These are phyloP conservation scores for Metarhizium robertsii DNA, from an alignment of 2,329 filamentous ascomycete genomes.

Conservation along the genomic window DNA sequence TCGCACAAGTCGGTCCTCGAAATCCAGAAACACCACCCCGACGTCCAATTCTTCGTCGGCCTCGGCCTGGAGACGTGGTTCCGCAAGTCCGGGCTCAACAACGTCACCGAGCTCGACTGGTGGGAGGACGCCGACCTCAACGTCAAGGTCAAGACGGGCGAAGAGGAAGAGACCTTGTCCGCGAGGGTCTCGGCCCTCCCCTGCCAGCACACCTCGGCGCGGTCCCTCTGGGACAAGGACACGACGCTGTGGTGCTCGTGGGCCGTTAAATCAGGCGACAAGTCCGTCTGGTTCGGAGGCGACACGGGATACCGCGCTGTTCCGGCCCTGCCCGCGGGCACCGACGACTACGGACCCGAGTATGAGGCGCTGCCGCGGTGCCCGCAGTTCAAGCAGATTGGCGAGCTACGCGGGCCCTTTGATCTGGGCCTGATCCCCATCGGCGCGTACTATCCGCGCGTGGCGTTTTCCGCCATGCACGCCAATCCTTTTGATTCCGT, in stretches of 20 bases:
- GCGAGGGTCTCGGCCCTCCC: slow-evolving; percentile 72
- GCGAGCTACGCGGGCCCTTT: slow-evolving; percentile 70
- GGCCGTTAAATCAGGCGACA: slow-evolving; percentile 63
- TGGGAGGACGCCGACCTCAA: slow-evolving; percentile 78
- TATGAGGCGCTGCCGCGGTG: slow-evolving; percentile 61
- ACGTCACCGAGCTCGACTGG: slow-evolving; percentile 89
- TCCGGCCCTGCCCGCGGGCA: slow-evolving; percentile 47
- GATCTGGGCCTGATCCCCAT: slow-evolving; percentile 91
- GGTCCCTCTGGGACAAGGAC: slow-evolving; percentile 59
- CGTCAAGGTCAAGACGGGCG: slow-evolving; percentile 30
- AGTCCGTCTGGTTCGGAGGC: slow-evolving; percentile 79
- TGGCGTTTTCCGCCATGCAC: slow-evolving; percentile 71
- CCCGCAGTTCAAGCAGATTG: slow-evolving; percentile 80
- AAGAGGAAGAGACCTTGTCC: slow-evolving; percentile 39
- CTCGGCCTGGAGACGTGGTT: slow-evolving; percentile 83
- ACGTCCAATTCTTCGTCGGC: slow-evolving; percentile 81
- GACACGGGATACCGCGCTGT: slow-evolving; percentile 88
- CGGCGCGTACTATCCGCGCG: slow-evolving; percentile 71
- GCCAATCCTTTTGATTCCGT: slow-evolving; percentile 80
- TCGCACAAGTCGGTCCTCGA: slow-evolving; percentile 66
- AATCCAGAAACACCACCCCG: slow-evolving; percentile 60
- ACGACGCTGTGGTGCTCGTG: slow-evolving; percentile 84
- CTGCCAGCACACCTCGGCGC: slow-evolving; percentile 71
- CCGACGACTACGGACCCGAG: slow-evolving; percentile 63
- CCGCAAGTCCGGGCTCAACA: slow-evolving; percentile 54